Conservation (phyloP, 257 asterid genomes). For the Plantago ovata region DNA sequence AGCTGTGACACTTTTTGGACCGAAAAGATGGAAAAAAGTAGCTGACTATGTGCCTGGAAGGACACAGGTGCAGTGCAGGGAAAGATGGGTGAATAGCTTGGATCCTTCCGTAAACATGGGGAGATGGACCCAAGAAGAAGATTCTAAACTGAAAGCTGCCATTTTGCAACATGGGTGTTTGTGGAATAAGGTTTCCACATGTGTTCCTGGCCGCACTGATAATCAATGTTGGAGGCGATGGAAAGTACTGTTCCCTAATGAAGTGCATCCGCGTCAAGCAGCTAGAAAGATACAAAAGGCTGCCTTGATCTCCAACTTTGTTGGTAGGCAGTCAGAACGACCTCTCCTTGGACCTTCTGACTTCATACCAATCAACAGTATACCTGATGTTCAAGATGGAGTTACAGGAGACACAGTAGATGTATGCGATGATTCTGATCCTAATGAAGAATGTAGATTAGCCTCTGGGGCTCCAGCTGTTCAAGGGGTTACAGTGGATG, state of each 20-base stretch:
- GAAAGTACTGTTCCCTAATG: conserved; percentile 67
- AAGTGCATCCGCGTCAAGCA: conserved; percentile 60
- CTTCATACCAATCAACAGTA: conserved; percentile 25
- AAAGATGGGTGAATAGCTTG: conserved; percentile 90
- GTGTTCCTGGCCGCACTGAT: conserved; percentile 84
- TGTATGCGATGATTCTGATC: conserved; percentile 14
- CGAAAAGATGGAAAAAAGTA: conserved; percentile 74
- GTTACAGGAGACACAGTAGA: not conserved
- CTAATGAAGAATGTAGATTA: conserved; percentile 23
- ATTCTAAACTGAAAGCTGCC: conserved; percentile 61
- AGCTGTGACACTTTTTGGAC: conserved; percentile 76
- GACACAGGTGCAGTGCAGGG: conserved; percentile 92
- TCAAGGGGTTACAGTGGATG: not conserved
- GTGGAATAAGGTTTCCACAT: conserved; percentile 93
- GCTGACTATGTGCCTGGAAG: conserved; percentile 80
- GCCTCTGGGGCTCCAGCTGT: conserved; percentile 1
- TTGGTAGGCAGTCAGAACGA: conserved; percentile 81
- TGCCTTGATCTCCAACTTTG: conserved; percentile 84
- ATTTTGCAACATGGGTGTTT: conserved; percentile 68
- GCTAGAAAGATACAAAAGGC: conserved; percentile 69
- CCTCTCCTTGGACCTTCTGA: conserved; percentile 80
- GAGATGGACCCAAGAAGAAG: conserved; percentile 79
- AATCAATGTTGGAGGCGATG: conserved; percentile 97
- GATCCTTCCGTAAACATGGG: conserved; percentile 68
- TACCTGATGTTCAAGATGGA: conserved; percentile 14